A percentile compares a stretch with the other conserved stretches of the same genome.
Conservation (phyloP, 345 rosid species). For the Salix viminalis region DNA sequence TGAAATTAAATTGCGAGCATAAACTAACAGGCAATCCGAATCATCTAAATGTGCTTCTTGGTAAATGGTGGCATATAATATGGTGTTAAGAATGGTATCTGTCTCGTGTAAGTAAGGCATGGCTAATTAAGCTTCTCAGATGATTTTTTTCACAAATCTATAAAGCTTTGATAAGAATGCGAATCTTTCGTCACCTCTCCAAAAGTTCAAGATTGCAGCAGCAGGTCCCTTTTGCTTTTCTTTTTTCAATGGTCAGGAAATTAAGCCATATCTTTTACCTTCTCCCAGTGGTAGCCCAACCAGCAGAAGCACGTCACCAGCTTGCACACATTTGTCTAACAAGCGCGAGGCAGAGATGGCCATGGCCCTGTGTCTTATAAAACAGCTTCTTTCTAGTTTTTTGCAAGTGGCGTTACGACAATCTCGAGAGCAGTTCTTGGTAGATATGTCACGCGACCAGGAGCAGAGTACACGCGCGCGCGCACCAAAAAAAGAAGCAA, state of each 20-base stretch:
- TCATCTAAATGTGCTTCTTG: no score
- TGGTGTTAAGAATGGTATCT: no score
- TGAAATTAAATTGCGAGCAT: no score
- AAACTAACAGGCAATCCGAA: no score
- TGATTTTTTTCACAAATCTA: not conserved
- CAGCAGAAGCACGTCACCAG: not conserved
- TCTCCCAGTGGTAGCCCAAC: not conserved
- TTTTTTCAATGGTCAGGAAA: conserved; percentile 11
- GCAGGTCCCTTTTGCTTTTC: not conserved
- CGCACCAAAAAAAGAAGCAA: not conserved
- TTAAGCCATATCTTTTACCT: not conserved
- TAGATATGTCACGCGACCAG: not conserved
- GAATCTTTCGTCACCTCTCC: not conserved
- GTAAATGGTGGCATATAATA: no score
- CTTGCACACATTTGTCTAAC: not conserved
- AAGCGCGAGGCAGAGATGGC: no score
- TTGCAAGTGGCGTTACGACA: not conserved
- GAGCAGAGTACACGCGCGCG: not conserved
- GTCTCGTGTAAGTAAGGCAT: not conserved
- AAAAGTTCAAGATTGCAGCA: not conserved
- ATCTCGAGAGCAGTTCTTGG: not conserved
- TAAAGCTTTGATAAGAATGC: not conserved
- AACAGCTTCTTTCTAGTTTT: not conserved
- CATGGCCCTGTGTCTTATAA: not conserved
- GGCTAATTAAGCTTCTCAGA: not conserved